phyloP scores from a whole-genome alignment of 1,284 basidiomycete genomes.

The Trametes pubescens region DNA sequence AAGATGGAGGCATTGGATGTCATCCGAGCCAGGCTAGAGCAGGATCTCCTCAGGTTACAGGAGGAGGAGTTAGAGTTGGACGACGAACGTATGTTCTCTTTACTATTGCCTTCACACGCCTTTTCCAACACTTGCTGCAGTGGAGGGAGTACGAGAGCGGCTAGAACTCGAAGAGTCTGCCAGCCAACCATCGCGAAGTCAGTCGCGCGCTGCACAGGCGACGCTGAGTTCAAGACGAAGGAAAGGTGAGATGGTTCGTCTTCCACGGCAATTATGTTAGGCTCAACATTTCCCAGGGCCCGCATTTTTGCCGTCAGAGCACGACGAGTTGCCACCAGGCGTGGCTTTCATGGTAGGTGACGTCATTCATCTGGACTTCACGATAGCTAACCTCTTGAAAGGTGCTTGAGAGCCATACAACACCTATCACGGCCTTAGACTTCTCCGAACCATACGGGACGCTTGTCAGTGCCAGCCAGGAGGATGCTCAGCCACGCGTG shows the following conservation, averaged over 20 bases:
- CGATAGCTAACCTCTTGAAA: slow-evolving; percentile 42
- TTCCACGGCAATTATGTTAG: background rate
- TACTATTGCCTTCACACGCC: background rate
- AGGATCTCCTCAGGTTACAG: slow-evolving; percentile 86
- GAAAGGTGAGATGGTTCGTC: slow-evolving; percentile 59
- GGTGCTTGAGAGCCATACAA: slow-evolving; percentile 84
- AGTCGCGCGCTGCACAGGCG: slow-evolving; percentile 52
- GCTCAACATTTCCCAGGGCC: slow-evolving; percentile 62
- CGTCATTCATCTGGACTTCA: slow-evolving; percentile 23
- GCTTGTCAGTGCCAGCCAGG: slow-evolving; percentile 87
- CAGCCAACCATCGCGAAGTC: slow-evolving; percentile 47
- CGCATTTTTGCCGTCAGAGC: slow-evolving; percentile 96
- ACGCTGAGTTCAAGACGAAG: slow-evolving; percentile 75
- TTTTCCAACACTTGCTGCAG: slow-evolving; percentile 48
- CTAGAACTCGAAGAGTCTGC: slow-evolving; percentile 70
- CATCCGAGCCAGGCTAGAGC: slow-evolving; percentile 83
- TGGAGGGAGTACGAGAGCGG: slow-evolving; percentile 88
- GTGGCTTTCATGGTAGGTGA: slow-evolving; percentile 92
- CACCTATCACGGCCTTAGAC: slow-evolving; percentile 89
- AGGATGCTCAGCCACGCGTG: slow-evolving; percentile 80
- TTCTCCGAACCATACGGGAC: slow-evolving; percentile 97
- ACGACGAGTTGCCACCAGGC: slow-evolving; percentile 93
- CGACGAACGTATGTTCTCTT: slow-evolving; percentile 78
- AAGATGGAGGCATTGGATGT: slow-evolving; percentile 90
- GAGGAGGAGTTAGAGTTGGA: slow-evolving; percentile 97